A percentile compares a stretch with the other conserved stretches of the same genome.
Conservation (phyloP, 805 yeast species). For the Wickerhamiella alocasiicola region DNA sequence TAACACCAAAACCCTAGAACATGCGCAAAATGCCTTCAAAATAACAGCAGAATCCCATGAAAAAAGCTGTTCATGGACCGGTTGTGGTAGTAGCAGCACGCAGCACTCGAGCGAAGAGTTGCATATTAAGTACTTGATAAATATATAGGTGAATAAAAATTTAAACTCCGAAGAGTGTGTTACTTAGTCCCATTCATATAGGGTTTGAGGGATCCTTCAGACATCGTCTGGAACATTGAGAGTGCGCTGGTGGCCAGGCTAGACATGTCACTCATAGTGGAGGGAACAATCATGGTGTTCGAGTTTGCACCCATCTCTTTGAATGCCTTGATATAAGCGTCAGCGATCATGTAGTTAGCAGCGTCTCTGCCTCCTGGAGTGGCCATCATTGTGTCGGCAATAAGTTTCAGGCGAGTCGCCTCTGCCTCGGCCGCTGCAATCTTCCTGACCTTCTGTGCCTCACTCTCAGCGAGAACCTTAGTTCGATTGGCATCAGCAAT, state of each 20-base stretch:
- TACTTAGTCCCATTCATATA: too few species aligned
- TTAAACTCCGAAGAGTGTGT: too few species aligned
- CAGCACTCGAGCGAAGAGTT: too few species aligned
- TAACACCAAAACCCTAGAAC: too few species aligned
- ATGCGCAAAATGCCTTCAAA: too few species aligned
- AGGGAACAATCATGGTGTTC: slow-evolving; percentile 62
- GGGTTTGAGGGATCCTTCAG: too few species aligned
- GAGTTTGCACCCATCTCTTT: slow-evolving; percentile 66
- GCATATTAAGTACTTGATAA: too few species aligned
- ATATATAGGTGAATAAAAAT: too few species aligned
- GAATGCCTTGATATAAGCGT: slow-evolving; percentile 66
- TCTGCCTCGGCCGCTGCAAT: slow-evolving; percentile 52
- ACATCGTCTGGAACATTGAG: slow-evolving; percentile 45
- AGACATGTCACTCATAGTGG: slow-evolving; percentile 57
- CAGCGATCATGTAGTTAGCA: slow-evolving; percentile 63
- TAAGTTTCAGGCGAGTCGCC: slow-evolving; percentile 50
- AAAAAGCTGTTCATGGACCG: too few species aligned
- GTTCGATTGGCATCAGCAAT: slow-evolving; percentile 7
- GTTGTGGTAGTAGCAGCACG: too few species aligned
- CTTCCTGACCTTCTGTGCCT: slow-evolving; percentile 45
- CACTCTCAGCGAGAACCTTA: too few species aligned
- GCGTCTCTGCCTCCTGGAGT: slow-evolving; percentile 65
- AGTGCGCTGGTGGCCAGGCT: slow-evolving; percentile 60
- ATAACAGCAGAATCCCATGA: too few species aligned
- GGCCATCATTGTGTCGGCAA: slow-evolving; percentile 52